These are phyloP conservation scores for Coemansia sp. DNA, from an alignment of 192 early-diverging fungal genomes.

Conservation along the genomic window DNA sequence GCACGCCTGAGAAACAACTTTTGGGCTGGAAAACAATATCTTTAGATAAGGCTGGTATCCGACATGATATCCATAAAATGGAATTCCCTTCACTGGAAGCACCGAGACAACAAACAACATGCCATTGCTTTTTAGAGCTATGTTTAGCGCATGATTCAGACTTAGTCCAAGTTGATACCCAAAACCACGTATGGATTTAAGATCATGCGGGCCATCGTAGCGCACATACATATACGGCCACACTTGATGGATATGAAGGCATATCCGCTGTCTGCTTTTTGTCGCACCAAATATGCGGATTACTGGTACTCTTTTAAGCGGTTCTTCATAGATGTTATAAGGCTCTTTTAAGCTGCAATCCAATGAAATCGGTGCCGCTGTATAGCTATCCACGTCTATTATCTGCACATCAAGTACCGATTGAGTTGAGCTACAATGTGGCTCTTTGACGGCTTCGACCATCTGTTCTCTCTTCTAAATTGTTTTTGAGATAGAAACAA, in stretches of 20 bases:
- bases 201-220: slow-evolving; percentile 45
- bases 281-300: slow-evolving; percentile 83
- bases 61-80: slow-evolving; percentile 86
- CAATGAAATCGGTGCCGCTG: slow-evolving; percentile 26
- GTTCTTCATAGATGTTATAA: slow-evolving; percentile 34
- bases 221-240: slow-evolving; percentile 81
- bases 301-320: slow-evolving; percentile 52
- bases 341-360: slow-evolving; percentile 30
- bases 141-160: slow-evolving; percentile 69
- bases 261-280: slow-evolving; percentile 66
- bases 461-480: background rate
- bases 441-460: background rate
- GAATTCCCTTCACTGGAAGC: slow-evolving; percentile 71
- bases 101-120: slow-evolving; percentile 63
- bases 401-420: slow-evolving; percentile 57
- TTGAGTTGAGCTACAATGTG: background rate
- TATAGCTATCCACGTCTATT: slow-evolving; percentile 65
- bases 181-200: slow-evolving; percentile 27
- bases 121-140: slow-evolving; percentile 40
- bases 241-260: slow-evolving; percentile 84
- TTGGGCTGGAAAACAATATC: slow-evolving; percentile 69
- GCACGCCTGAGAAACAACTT: slow-evolving; percentile 58
- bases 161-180: slow-evolving; percentile 44
- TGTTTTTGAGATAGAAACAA: too few species aligned
- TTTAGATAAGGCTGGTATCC: slow-evolving; percentile 74